Evolutionary conservation across 352 stramenopile species (phyloP).

Genomic region (Thraustochytrium sp.): DNA sequence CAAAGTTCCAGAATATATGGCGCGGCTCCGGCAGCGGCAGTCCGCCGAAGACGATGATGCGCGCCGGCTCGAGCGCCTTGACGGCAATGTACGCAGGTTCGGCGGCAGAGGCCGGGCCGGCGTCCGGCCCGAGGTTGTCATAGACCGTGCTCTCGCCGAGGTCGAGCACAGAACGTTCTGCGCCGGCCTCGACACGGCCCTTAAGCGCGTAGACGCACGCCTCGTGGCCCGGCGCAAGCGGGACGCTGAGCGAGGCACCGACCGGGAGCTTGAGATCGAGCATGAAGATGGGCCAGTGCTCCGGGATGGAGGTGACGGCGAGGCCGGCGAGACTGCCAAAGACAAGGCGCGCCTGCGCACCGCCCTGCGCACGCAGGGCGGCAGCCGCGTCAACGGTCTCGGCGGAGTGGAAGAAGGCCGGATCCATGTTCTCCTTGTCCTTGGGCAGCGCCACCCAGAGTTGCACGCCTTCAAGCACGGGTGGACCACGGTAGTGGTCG

Average conservation of each 20-base stretch:
- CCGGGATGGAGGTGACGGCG: background rate
- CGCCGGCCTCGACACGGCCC: background rate
- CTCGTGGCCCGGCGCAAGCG: background rate
- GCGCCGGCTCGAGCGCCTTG: background rate
- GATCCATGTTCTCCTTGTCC: background rate
- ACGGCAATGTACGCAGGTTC: background rate
- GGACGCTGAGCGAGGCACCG: background rate
- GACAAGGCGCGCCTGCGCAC: background rate
- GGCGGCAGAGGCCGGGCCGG: background rate
- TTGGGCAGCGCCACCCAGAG: background rate
- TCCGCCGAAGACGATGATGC: background rate
- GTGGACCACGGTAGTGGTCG: too few species aligned
- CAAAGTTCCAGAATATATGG: constrained; percentile 29
- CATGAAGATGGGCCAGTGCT: constrained; percentile 2
- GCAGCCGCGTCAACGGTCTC: background rate
- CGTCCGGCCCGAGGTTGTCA: background rate
- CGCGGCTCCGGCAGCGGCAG: background rate
- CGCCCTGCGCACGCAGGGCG: background rate
- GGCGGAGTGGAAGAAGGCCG: background rate
- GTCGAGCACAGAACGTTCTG: background rate
- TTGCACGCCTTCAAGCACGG: background rate
- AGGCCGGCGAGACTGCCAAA: background rate
- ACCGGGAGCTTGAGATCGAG: background rate
- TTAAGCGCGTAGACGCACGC: background rate
- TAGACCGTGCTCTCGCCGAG: background rate